These are phyloP conservation scores for Cystobasidium slooffiae DNA, from an alignment of 1,284 basidiomycete genomes.

Conservation along the genomic window DNA sequence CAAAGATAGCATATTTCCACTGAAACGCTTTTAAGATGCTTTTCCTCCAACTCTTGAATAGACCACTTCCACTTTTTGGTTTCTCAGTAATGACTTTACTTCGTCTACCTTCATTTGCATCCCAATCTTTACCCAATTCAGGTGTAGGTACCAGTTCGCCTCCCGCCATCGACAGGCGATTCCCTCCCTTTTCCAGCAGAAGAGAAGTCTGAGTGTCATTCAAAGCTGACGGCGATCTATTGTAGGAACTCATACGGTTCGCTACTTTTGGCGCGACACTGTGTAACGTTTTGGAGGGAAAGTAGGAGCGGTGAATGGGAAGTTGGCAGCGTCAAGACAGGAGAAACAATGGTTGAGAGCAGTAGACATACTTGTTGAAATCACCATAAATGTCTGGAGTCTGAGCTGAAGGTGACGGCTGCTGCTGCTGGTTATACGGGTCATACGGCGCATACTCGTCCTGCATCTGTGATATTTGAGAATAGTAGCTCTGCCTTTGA, in stretches of 20 bases:
- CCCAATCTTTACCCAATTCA: constrained; percentile 37
- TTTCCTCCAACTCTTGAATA: constrained; percentile 20
- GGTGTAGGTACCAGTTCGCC: constrained; percentile 36
- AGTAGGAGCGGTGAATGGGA: not conserved
- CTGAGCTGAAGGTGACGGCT: constrained; percentile 13
- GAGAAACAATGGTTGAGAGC: not conserved
- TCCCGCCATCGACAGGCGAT: constrained; percentile 35
- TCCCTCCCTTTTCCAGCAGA: constrained; percentile 3
- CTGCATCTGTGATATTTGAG: constrained; percentile 4
- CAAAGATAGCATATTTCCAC: constrained; percentile 36
- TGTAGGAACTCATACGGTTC: constrained; percentile 14
- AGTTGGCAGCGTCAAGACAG: no score
- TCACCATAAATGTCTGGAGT: constrained; percentile 40
- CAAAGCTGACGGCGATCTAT: constrained; percentile 5
- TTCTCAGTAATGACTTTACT: constrained; percentile 37
- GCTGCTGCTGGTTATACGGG: constrained; percentile 26
- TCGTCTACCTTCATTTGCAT: constrained; percentile 22
- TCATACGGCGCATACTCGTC: constrained; percentile 13
- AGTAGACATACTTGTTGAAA: constrained; percentile 35
- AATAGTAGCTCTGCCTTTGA: constrained; percentile 18
- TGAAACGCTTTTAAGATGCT: not conserved
- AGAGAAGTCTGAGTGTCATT: constrained; percentile 18
- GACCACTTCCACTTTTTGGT: constrained; percentile 3
- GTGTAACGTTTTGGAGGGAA: not conserved
- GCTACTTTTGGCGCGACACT: constrained; percentile 17